Conservation (phyloP, 2,329 filamentous ascomycete species). For the Trichoderma endophyticum region DNA sequence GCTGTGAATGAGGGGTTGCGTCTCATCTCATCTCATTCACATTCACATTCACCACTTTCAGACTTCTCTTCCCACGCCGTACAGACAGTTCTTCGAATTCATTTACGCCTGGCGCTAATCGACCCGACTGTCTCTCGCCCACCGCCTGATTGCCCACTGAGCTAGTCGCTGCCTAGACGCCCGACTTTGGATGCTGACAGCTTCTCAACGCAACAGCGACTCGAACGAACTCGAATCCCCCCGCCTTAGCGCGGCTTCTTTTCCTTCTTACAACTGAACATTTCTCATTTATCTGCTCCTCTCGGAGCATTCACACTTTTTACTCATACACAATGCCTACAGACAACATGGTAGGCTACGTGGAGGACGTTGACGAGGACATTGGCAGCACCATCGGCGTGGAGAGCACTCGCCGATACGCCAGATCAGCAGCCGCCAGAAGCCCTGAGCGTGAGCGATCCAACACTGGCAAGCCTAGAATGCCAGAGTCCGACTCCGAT, state of each 20-base stretch:
- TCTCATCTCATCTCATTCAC: neutral
- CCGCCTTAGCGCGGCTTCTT: slow-evolving; percentile 32
- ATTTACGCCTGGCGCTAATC: neutral
- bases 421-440: slow-evolving; percentile 42
- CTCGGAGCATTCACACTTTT: neutral
- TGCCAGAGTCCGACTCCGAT: slow-evolving; percentile 33
- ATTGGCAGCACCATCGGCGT: slow-evolving; percentile 39
- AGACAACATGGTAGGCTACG: slow-evolving; percentile 38
- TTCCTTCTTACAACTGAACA: slow-evolving; percentile 15
- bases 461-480: slow-evolving; percentile 49
- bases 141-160: slow-evolving; percentile 3
- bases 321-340: slow-evolving; percentile 40
- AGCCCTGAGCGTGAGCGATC: slow-evolving; percentile 49
- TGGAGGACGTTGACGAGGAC: slow-evolving; percentile 55
- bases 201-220: slow-evolving; percentile 16
- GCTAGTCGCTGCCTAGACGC: slow-evolving; percentile 5
- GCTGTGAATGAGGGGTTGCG: slow-evolving; percentile 5
- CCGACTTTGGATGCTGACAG: neutral
- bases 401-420: slow-evolving; percentile 43
- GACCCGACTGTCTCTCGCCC: neutral
- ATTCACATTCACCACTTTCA: neutral
- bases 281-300: slow-evolving; percentile 19
- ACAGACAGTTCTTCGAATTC: neutral
- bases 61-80: neutral
- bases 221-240: slow-evolving; percentile 17